Base-by-base conservation (phyloP, 148 eudicot genomes). In the Camellia granthamiana region DNA sequence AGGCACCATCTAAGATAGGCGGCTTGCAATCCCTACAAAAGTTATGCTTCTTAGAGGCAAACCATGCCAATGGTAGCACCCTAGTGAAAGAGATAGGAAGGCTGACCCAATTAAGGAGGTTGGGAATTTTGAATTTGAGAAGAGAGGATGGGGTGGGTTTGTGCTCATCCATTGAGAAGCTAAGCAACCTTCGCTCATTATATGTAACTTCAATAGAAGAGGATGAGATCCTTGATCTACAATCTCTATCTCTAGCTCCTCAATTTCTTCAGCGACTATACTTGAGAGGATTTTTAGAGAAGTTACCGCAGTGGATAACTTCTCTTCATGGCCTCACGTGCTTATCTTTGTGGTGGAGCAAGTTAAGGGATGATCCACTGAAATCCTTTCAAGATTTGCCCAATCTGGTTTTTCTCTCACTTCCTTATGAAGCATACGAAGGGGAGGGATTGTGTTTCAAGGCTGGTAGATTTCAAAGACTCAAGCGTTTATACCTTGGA, bases 391-490 rank as follows among this genome's bases (percentile, higher is more conserved):
- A 74, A 41, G 63, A 4, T 51, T 64, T 80, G 71, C 78, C 82
- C 3, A 61, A 73, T 60, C n/a, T 80, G 55, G 43, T n/a, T 1
- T 1, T 1, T 1, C 52, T 80, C 3, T 11, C 7, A 0, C 6
- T 80, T 12, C 0, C 4, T 8, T 77, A 30, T 30, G 38, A 30
- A 30, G 38, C 78, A 66, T 81, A 74, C 18, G 52, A 30, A 42
- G 78, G 82, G 7, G 77, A 80, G n/a, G 64, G 19, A 38, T 65
- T 80, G 54, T 62, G 72, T 51, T 80, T 73, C 64, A 65, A 21
- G 13, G 73, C 78, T 52, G 51, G 66, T 54, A 68, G 78, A 1
- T 81, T 74, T 42, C 78, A 46, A 7, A 75, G 23, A 66, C 83
- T 81, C 6, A 42, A 67, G 12, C 0, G 16, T 11, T 56, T 81